These are phyloP conservation scores for Coemansia sp. DNA, from an alignment of 192 early-diverging fungal genomes.

Conservation along the genomic window DNA sequence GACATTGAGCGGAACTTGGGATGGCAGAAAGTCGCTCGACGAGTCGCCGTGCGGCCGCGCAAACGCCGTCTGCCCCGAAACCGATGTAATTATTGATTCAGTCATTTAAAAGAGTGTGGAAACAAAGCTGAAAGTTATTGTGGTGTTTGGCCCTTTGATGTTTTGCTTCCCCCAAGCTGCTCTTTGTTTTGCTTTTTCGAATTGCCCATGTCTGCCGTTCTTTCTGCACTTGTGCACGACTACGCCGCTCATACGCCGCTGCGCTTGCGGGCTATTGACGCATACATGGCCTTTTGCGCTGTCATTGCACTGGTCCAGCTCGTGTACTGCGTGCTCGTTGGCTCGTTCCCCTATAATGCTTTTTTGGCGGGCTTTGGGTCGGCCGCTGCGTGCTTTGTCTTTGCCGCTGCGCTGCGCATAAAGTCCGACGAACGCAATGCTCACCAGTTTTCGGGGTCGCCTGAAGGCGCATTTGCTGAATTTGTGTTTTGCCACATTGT, in stretches of 20 bases:
- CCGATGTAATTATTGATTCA: constrained; percentile 52
- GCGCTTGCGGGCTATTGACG: constrained; percentile 87
- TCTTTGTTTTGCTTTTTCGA: neutral
- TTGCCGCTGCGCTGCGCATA: constrained; percentile 87
- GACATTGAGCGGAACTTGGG: constrained; percentile 42
- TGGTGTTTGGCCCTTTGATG: neutral
- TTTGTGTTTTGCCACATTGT: constrained; percentile 83
- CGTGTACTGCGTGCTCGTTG: constrained; percentile 78
- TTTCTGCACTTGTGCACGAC: constrained; percentile 20
- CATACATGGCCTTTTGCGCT: constrained; percentile 89
- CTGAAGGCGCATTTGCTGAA: constrained; percentile 94
- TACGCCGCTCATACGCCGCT: constrained; percentile 72
- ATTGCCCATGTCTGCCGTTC: constrained; percentile 5
- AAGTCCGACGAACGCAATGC: constrained; percentile 85
- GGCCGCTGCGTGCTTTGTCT: constrained; percentile 88
- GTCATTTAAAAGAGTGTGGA: constrained; percentile 14
- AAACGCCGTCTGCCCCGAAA: constrained; percentile 47
- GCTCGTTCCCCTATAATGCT: constrained; percentile 97
- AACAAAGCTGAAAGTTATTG: neutral
- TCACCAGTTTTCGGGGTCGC: constrained; percentile 62
- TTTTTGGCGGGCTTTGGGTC: constrained; percentile 95
- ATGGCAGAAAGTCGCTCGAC: constrained; percentile 39
- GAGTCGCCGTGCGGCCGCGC: constrained; percentile 55
- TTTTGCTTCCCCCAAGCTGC: neutral
- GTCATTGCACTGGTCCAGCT: constrained; percentile 92